Percentiles rank a stretch among this genome's conserved stretches.
Conservation (phyloP, 257 asterid genomes). For the Primulina eburnea region DNA sequence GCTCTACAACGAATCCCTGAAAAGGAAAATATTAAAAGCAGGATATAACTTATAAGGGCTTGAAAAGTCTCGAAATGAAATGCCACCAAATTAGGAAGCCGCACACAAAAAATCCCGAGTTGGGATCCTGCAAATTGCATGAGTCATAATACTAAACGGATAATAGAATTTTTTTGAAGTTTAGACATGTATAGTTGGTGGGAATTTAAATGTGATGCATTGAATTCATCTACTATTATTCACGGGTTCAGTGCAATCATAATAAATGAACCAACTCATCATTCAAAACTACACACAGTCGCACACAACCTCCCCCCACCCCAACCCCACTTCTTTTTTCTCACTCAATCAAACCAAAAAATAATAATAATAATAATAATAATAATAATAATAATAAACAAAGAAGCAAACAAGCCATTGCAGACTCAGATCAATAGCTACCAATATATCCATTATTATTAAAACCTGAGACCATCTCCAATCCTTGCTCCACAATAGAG, state of each 20-base stretch:
- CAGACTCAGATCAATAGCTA: conserved; percentile 12
- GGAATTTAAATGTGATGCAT: conserved; percentile 42
- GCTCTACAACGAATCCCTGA: conserved; percentile 39
- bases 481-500: too few species aligned
- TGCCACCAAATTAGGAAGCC: not conserved
- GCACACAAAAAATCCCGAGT: not conserved
- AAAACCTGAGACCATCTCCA: too few species aligned
- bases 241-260: conserved; percentile 53
- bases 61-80: too few species aligned
- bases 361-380: too few species aligned
- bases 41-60: conserved; percentile 19
- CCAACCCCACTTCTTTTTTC: conserved; percentile 12
- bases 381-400: not conserved
- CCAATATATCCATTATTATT: conserved; percentile 4
- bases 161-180: conserved; percentile 17
- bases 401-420: not conserved
- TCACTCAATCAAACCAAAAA: conserved; percentile 13
- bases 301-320: not conserved
- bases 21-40: conserved; percentile 17
- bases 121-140: conserved; percentile 24
- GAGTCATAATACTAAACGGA: conserved; percentile 27
- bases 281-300: not conserved
- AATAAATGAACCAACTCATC: conserved; percentile 42
- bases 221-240: conserved; percentile 34
- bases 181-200: conserved; percentile 29